These are phyloP conservation scores for Nitzschia putrida DNA, from an alignment of 108 stramenopile genomes.

Conservation along the genomic window DNA sequence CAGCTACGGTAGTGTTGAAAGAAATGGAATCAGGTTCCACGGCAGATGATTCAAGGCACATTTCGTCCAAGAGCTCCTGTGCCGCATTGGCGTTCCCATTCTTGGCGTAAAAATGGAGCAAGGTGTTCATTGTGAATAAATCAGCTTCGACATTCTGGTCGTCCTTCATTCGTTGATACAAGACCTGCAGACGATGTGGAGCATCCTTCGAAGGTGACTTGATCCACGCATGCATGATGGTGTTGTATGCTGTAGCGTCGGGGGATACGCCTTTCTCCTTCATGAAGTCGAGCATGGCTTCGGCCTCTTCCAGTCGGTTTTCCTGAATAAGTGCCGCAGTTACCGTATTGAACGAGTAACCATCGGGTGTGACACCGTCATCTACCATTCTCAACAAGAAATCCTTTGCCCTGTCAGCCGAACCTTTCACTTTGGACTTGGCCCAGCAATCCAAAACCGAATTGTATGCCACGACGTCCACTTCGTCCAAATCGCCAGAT, in stretches of 20 bases:
- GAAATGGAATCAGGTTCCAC: constrained; percentile 50
- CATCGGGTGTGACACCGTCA: constrained; percentile 34
- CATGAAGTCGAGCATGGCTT: constrained; percentile 42
- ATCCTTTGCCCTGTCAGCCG: constrained; percentile 10
- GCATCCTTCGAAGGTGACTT: constrained; percentile 33
- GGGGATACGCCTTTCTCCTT: constrained; percentile 24
- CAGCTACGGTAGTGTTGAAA: constrained; percentile 37
- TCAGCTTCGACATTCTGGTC: constrained; percentile 50
- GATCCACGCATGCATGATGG: constrained; percentile 34
- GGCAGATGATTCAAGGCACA: constrained; percentile 27
- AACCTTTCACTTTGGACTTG: constrained; percentile 31
- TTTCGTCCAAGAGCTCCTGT: constrained; percentile 30
- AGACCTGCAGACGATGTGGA: constrained; percentile 45
- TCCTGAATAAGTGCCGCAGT: constrained; percentile 21
- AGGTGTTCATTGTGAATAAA: constrained; percentile 31
- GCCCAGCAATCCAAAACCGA: constrained; percentile 73
- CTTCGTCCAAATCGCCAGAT: constrained; percentile 54
- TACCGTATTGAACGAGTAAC: constrained; percentile 40
- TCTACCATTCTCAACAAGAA: constrained; percentile 28
- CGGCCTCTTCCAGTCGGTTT: constrained; percentile 23
- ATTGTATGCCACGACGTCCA: constrained; percentile 69
- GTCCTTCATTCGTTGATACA: constrained; percentile 54
- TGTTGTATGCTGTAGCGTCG: constrained; percentile 43
- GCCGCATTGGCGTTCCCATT: constrained; percentile 25
- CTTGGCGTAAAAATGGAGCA: constrained; percentile 28